phyloP scores from a whole-genome alignment of 495 filamentous ascomycete genomes.

The Aspergillus avenaceus region DNA sequence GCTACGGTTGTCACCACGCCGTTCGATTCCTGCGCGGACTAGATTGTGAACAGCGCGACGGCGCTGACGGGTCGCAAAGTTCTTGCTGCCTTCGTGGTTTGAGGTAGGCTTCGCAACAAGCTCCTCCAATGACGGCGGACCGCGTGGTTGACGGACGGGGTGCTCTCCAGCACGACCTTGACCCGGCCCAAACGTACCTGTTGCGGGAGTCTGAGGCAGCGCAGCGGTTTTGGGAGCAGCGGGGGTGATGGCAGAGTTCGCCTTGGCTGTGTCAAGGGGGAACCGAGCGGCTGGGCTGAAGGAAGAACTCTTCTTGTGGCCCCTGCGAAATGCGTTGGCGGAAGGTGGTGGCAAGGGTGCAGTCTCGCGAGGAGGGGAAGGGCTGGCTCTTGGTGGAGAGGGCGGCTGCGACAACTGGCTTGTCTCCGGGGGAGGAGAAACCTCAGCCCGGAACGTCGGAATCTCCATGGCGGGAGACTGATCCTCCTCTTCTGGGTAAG shows the following conservation, averaged over 20 bases:
- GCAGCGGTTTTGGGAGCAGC: slow-evolving; percentile 72
- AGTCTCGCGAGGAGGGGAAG: slow-evolving; percentile 57
- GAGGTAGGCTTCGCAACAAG: slow-evolving; percentile 85
- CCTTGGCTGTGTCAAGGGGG: slow-evolving; percentile 54
- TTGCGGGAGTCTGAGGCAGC: slow-evolving; percentile 76
- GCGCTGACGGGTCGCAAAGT: slow-evolving; percentile 91
- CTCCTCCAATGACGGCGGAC: slow-evolving; percentile 89
- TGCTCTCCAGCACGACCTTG: slow-evolving; percentile 92
- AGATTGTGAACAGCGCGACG: slow-evolving; percentile 88
- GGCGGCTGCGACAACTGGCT: slow-evolving; percentile 36
- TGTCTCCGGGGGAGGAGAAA: slow-evolving; percentile 69
- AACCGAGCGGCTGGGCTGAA: slow-evolving; percentile 60
- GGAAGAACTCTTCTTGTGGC: slow-evolving; percentile 88
- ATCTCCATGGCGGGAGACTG: slow-evolving; percentile 45
- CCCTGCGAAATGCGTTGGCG: slow-evolving; percentile 81
- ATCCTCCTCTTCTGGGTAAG: slow-evolving; percentile 31
- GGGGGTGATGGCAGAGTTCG: slow-evolving; percentile 39
- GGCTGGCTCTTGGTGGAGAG: slow-evolving; percentile 68
- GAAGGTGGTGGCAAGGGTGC: slow-evolving; percentile 75
- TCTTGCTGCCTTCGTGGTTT: slow-evolving; percentile 96
- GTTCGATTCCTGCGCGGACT: slow-evolving; percentile 83
- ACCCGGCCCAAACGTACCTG: slow-evolving; percentile 88
- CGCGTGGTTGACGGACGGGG: slow-evolving; percentile 87
- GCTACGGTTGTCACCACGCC: slow-evolving; percentile 63
- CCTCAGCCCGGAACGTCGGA: slow-evolving; percentile 68